A percentile compares a stretch with the other conserved stretches of the same genome.
Conservation (phyloP, 805 yeast species). For the Grigorovia jiainica region DNA sequence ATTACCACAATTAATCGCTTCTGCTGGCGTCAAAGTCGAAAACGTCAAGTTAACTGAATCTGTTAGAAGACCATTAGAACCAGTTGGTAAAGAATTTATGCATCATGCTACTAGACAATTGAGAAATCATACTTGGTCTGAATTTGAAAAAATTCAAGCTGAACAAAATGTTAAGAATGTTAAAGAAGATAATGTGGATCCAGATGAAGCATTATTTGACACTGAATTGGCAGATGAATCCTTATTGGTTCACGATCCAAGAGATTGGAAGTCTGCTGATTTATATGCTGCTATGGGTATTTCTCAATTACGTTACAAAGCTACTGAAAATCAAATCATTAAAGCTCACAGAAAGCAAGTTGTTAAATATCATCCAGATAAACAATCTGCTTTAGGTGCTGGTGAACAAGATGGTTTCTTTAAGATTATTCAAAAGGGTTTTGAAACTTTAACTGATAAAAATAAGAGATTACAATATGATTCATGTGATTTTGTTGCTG, state of each 20-base stretch:
- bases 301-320: constrained; percentile 80
- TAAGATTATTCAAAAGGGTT: constrained; percentile 96
- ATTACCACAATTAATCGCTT: constrained; percentile 47
- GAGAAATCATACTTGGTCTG: constrained; percentile 98
- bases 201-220: constrained; percentile 42
- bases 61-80: constrained; percentile 79
- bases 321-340: constrained; percentile 87
- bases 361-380: constrained; percentile 95
- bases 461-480: constrained; percentile 86
- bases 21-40: constrained; percentile 43
- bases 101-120: constrained; percentile 95
- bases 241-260: constrained; percentile 81
- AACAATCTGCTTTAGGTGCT: constrained; percentile 81
- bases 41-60: constrained; percentile 46
- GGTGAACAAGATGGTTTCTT: constrained; percentile 93
- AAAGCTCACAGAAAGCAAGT: constrained; percentile 97
- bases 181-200: constrained; percentile 51
- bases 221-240: constrained; percentile 65
- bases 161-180: constrained; percentile 68
- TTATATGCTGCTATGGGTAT: constrained; percentile 94
- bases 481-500: constrained; percentile 86
- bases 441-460: constrained; percentile 80
- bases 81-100: constrained; percentile 90
- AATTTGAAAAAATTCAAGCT: constrained; percentile 88
- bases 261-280: constrained; percentile 97